Percentiles rank a stretch among this genome's conserved stretches.
Evolutionary conservation across 495 filamentous ascomycete genomes (phyloP).

Genomic region (Penicillium riverlandense): DNA sequence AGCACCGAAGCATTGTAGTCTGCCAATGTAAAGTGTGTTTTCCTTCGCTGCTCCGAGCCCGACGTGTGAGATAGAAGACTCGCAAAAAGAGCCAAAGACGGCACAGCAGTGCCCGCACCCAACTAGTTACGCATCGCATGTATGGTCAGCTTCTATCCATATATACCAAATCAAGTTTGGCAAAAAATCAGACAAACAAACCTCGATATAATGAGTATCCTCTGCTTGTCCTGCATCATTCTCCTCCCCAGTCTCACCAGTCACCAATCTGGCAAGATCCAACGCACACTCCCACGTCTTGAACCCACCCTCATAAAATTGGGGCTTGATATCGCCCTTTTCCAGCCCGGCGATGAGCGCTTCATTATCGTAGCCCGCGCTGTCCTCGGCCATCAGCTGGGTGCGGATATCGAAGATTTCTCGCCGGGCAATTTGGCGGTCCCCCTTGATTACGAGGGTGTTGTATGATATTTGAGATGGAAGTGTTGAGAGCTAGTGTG

Average conservation of each 20-base stretch:
- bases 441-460: constrained; percentile 41
- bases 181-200: constrained; percentile 26
- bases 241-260: constrained; percentile 3
- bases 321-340: constrained; percentile 77
- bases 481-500: constrained; percentile 53
- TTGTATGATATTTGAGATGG: constrained; percentile 76
- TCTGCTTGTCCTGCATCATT: constrained; percentile 16
- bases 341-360: constrained; percentile 53
- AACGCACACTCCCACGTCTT: constrained; percentile 97
- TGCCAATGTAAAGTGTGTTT: constrained; percentile 61
- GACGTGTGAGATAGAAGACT: constrained; percentile 44
- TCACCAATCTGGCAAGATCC: constrained; percentile 66
- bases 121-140: constrained; percentile 44
- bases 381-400: constrained; percentile 88
- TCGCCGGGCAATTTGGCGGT: constrained; percentile 60
- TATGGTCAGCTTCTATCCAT: not conserved
- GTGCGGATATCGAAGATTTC: constrained; percentile 91
- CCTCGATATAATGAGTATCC: constrained; percentile 65
- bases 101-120: constrained; percentile 85
- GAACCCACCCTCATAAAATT: constrained; percentile 96
- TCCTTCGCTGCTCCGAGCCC: constrained; percentile 12
- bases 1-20: constrained; percentile 90
- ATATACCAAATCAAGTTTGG: no score
- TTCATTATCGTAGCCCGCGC: constrained; percentile 34
- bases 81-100: constrained; percentile 70